Percentiles rank a stretch among this genome's conserved stretches.
These are phyloP conservation scores for Entrophospora sp. DNA, from an alignment of 192 early-diverging fungal genomes.

Conservation along the genomic window DNA sequence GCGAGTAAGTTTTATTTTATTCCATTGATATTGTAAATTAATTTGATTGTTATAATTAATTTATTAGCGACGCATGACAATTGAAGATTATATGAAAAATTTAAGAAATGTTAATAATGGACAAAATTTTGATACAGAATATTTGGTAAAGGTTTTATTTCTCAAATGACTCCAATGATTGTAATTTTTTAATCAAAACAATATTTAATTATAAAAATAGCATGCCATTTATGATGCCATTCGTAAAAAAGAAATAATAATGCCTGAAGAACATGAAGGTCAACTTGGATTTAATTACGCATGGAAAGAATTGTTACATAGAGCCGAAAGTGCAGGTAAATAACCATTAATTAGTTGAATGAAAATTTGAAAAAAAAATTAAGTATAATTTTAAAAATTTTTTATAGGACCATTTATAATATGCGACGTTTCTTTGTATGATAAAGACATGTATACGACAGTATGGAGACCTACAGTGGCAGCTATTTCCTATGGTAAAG, in stretches of 20 bases:
- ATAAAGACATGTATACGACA: constrained; percentile 68
- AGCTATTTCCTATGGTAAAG: constrained; percentile 72
- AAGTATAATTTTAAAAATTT: background rate
- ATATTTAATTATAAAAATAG: background rate
- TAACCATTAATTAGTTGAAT: too few relatives aligned
- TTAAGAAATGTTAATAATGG: constrained; percentile 80
- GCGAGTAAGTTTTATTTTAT: background rate
- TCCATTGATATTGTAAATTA: too few relatives aligned
- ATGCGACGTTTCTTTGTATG: constrained; percentile 54
- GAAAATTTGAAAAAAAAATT: too few relatives aligned
- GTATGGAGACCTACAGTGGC: constrained; percentile 72
- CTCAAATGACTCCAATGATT: too few relatives aligned
- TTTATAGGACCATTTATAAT: constrained; percentile 43
- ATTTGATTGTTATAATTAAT: too few relatives aligned
- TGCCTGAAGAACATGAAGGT: constrained; percentile 96
- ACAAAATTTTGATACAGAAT: constrained; percentile 74
- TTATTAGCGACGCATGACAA: constrained; percentile 77
- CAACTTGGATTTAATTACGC: constrained; percentile 89
- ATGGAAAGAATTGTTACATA: constrained; percentile 74
- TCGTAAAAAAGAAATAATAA: constrained; percentile 81
- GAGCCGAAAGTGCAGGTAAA: constrained; percentile 31
- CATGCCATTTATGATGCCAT: constrained; percentile 82
- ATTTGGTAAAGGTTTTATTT: constrained; percentile 47
- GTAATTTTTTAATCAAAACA: too few relatives aligned
- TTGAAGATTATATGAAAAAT: constrained; percentile 85